Percentiles rank a stretch among this genome's conserved stretches.
These are phyloP conservation scores for Penicillium corylophilum DNA, from an alignment of 2,329 filamentous ascomycete genomes.

Conservation along the genomic window DNA sequence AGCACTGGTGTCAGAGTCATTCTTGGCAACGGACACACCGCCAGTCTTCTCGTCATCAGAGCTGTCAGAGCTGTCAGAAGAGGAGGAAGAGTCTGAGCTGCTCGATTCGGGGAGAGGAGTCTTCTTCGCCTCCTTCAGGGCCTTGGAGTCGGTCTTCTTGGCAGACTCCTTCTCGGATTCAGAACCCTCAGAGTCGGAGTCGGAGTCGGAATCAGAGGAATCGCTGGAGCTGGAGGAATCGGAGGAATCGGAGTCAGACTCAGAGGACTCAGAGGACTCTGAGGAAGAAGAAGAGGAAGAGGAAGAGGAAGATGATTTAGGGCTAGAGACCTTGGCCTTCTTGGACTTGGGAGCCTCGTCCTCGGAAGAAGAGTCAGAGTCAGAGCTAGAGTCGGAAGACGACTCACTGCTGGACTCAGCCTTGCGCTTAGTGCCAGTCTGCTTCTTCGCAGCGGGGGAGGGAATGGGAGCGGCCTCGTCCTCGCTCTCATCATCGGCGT, in stretches of 20 bases:
- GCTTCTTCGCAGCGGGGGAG: slow-evolving; percentile 24
- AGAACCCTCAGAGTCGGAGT: slow-evolving; percentile 18
- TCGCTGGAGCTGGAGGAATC: slow-evolving; percentile 16
- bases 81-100: slow-evolving; percentile 22
- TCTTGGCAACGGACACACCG: slow-evolving; percentile 18
- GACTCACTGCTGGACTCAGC: slow-evolving; percentile 46
- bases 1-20: slow-evolving; percentile 32
- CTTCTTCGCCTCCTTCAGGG: slow-evolving; percentile 36
- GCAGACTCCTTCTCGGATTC: slow-evolving; percentile 28
- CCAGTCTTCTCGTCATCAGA: slow-evolving; percentile 27
- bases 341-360: slow-evolving; percentile 53
- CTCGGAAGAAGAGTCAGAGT: slow-evolving; percentile 48
- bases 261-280: slow-evolving; percentile 26
- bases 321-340: slow-evolving; percentile 49
- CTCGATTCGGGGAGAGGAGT: slow-evolving; percentile 35
- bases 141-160: slow-evolving; percentile 29
- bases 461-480: slow-evolving; percentile 49
- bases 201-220: slow-evolving; percentile 21
- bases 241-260: slow-evolving; percentile 30
- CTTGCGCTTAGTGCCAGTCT: slow-evolving; percentile 59
- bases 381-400: slow-evolving; percentile 45
- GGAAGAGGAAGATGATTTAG: slow-evolving; percentile 32
- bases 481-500: slow-evolving; percentile 53
- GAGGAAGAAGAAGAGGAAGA: slow-evolving; percentile 26
- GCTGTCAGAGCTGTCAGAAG: slow-evolving; percentile 18